phyloP scores from a whole-genome alignment of 306 rosid genomes.

The Sicyos edulis region DNA sequence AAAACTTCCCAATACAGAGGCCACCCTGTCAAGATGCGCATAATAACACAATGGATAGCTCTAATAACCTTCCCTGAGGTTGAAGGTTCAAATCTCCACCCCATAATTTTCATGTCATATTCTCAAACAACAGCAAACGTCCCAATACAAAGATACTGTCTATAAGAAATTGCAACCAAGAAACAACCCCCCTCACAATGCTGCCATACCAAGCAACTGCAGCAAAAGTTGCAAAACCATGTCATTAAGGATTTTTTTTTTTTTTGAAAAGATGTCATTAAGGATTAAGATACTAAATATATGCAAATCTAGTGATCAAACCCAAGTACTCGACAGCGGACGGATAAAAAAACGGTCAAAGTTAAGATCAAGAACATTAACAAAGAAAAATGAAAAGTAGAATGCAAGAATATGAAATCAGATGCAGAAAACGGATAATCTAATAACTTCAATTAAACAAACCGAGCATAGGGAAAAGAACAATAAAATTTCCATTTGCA shows the following conservation, averaged over 20 bases:
- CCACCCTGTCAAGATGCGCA: too few species aligned
- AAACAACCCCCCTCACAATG: too few species aligned
- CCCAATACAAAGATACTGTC: neutral
- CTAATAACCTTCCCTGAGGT: too few species aligned
- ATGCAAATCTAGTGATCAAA: neutral
- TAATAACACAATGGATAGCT: too few species aligned
- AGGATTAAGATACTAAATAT: neutral
- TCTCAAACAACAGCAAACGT: too few species aligned
- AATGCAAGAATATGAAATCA: neutral
- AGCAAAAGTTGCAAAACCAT: too few species aligned
- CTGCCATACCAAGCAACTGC: too few species aligned
- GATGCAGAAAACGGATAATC: neutral
- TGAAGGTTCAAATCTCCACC: too few species aligned
- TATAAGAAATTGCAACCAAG: neutral
- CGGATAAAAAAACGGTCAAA: neutral
- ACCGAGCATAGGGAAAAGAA: neutral
- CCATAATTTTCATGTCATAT: too few species aligned
- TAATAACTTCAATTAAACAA: neutral
- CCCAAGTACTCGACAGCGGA: neutral
- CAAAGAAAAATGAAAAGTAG: neutral
- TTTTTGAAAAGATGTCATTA: too few species aligned
- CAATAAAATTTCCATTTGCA: slow-evolving; percentile 12
- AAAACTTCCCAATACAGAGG: neutral
- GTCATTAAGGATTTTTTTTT: too few species aligned
- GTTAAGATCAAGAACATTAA: neutral